Evolutionary conservation across 2,329 filamentous ascomycete species (phyloP), one percentile per base, ranked within the genome.

Genomic region (Domatiomyces catenatus): DNA sequence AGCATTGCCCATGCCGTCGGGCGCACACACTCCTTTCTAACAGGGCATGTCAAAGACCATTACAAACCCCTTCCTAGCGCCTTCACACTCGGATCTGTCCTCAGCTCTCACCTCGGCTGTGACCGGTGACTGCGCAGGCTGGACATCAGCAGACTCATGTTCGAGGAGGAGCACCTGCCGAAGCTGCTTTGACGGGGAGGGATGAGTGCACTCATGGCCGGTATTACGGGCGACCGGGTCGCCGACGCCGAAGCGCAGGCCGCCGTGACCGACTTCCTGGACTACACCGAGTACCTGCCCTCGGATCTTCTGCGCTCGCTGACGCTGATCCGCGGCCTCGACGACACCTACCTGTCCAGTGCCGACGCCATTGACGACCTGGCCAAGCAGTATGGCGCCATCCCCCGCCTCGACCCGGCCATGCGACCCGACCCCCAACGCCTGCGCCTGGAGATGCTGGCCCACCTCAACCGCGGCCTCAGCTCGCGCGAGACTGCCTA

Each of bases 281-380:
- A 81, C 64, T 83, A 82, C 66, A 83, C 79, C 55, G 79, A 83
- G 66, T 81, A 80, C 69, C 79, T 81, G 51, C 79, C 79, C 32
- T 77, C 79, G 8, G 79, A 82, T 62, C 69, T 83, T 20, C 71
- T 75, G 52, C 78, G 79, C 59, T 81, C 79, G 55, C 67, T 83
- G 49, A 78, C 75, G 48, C 69, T 83, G 51, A 80, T 83, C 59
- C 70, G 72, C 55, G 67, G 67, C 51, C 63, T 72, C 48, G 70
- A 72, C 52, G 65, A 71, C 53, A 66, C 66, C 43, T 72, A 71
- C 52, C 55, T 70, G 7, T 62, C 66, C 46, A 66, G 67, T 44
- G 60, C 69, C 28, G 64, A 67, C 46, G 52, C 59, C 18, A 63
- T 72, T 8, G 66, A 72, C 56, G 63, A 68, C 47, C 63, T 71